phyloP scores from a whole-genome alignment of 83 land plant species.

The Diphasiastrum complanatum region DNA sequence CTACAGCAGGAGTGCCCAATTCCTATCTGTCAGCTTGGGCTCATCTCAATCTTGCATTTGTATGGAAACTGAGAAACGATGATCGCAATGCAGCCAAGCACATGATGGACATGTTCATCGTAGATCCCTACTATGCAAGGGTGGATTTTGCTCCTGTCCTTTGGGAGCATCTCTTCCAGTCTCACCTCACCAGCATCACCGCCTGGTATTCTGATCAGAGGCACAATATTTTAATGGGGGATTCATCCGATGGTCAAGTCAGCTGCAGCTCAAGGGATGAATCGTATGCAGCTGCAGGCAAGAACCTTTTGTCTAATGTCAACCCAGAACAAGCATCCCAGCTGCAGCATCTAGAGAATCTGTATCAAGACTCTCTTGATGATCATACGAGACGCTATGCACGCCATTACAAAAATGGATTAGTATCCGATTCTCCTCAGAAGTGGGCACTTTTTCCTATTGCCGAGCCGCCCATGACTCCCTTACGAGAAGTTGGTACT shows the following conservation, averaged over 20 bases:
- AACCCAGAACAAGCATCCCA: conserved; percentile 45
- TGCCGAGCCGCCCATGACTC: conserved; percentile 65
- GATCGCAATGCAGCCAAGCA: conserved; percentile 32
- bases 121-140: conserved; percentile 45
- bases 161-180: conserved; percentile 48
- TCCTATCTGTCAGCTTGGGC: conserved; percentile 60
- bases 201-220: conserved; percentile 51
- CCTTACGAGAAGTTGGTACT: conserved; percentile 36
- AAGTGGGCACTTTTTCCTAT: conserved; percentile 47
- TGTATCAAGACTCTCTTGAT: conserved; percentile 50
- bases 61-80: conserved; percentile 36
- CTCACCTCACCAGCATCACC: conserved; percentile 45
- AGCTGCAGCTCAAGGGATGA: conserved; percentile 16
- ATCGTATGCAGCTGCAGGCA: conserved; percentile 37
- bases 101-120: conserved; percentile 46
- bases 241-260: conserved; percentile 32
- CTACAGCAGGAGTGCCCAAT: conserved; percentile 53
- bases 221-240: conserved; percentile 34
- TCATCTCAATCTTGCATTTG: conserved; percentile 45
- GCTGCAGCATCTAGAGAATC: conserved; percentile 43
- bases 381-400: conserved; percentile 50
- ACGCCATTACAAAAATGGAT: conserved; percentile 46
- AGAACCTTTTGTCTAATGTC: conserved; percentile 29
- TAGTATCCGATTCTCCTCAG: conserved; percentile 27
- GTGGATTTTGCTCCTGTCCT: conserved; percentile 54